Base-by-base conservation (phyloP, 257 asterid genomes). In the Solanum pennellii region DNA sequence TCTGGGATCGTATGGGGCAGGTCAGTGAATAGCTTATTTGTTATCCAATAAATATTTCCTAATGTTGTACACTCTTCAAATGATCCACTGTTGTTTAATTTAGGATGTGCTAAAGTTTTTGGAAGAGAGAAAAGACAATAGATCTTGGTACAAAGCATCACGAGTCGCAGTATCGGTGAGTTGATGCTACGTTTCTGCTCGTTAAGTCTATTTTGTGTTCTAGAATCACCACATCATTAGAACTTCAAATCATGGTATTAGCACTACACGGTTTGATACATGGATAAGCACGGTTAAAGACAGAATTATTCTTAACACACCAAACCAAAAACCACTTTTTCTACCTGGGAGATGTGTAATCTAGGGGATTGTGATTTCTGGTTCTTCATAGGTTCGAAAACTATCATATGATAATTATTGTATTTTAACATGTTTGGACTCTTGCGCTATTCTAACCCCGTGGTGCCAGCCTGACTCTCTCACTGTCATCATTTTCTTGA, bases 1-100 rank as follows among this genome's bases (percentile, higher is more conserved):
- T 93, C 89, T 97, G 99, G 99, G 99, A 94, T 91, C 93, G 98
- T 18, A 94, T 95, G 95, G 98, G 98, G 82, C 99, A 97, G 98
- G 98, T 97, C 42, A 6, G 52, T 60, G 35, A 82, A 29, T 49
- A 31, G 45, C 44, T 47, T 47, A 11, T 16, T 27, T 27, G n/a
- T 80, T 23, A 13, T 49, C 25, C 84, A 20, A 79, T 9, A 18
- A 29, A 11, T 29, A 20, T 49, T 47, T 49, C 20, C 68, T 47
- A 49, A 29, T 80, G 68, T 80, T 31, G 10, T 2, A 25, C 66
- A 47, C 27, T 45, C 41, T 29, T 47, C n/a, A 80, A 20, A 75
- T 18, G 42, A 14, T 21, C 42, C 47, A 29, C 39, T 5, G 65
- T 62, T 66, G 29, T 56, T 72, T 84, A 44, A 35, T 88, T 89